These are phyloP conservation scores for Ascochyta clinopodiicola DNA, from an alignment of 2,329 filamentous ascomycete genomes.

Conservation along the genomic window DNA sequence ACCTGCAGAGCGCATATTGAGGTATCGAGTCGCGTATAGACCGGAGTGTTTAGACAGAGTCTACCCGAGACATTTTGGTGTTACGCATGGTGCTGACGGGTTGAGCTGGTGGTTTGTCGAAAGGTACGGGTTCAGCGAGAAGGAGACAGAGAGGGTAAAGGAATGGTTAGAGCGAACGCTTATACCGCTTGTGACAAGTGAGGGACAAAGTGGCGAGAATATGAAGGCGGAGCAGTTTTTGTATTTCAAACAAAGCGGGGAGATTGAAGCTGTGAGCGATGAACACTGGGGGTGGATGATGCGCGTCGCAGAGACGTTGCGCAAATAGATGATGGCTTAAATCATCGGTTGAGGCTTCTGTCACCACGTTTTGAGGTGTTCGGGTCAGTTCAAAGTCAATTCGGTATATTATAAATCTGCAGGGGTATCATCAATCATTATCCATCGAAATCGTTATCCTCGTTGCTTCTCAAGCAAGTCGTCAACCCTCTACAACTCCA, in stretches of 20 bases:
- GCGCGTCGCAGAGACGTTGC: slow-evolving; percentile 1
- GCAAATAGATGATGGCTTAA: neutral
- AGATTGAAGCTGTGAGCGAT: neutral
- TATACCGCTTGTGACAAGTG: neutral
- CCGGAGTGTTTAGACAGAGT: slow-evolving; percentile 8
- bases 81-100: slow-evolving; percentile 10
- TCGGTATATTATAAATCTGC: neutral
- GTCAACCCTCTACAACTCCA: slow-evolving; percentile 3
- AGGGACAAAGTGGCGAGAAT: neutral
- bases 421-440: slow-evolving; percentile 13
- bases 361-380: too few relatives aligned
- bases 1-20: neutral
- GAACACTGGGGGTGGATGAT: slow-evolving; percentile 8
- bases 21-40: slow-evolving; percentile 11
- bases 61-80: slow-evolving; percentile 7
- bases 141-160: neutral
- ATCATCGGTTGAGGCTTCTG: too few relatives aligned
- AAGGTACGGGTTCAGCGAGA: slow-evolving; percentile 5
- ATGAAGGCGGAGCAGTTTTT: neutral
- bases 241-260: slow-evolving; percentile 3
- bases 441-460: neutral
- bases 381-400: neutral
- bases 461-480: neutral
- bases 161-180: slow-evolving; percentile 4
- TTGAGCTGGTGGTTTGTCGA: slow-evolving; percentile 12